These are phyloP conservation scores for Cucumis hystrix DNA, from an alignment of 306 rosid genomes.

Conservation along the genomic window DNA sequence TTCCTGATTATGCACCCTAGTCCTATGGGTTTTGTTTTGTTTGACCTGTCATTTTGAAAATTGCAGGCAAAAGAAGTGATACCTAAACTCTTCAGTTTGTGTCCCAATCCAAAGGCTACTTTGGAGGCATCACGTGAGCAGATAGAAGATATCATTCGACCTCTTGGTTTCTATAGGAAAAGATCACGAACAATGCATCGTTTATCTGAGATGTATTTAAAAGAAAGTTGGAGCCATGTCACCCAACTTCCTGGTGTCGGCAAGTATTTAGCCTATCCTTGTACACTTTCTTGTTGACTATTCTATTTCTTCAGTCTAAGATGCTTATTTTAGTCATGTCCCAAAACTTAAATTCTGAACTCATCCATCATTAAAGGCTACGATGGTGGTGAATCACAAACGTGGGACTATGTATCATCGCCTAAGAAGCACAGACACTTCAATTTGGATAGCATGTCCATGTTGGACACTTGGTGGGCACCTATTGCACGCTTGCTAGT, in stretches of 20 bases:
- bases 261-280: conserved; percentile 28
- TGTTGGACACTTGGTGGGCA: too few species aligned
- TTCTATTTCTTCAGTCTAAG: not conserved
- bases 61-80: conserved; percentile 31
- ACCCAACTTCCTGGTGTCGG: conserved; percentile 67
- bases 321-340: not conserved
- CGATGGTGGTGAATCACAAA: not conserved
- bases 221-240: conserved; percentile 55
- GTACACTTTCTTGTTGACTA: not conserved
- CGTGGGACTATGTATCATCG: not conserved
- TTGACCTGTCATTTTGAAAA: not conserved
- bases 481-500: too few species aligned
- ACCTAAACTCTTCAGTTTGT: conserved; percentile 34
- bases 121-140: conserved; percentile 23
- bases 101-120: conserved; percentile 57
- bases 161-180: conserved; percentile 42
- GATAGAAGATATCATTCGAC: conserved; percentile 27
- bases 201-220: conserved; percentile 44
- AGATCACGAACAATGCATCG: conserved; percentile 37
- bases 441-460: too few species aligned
- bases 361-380: not conserved
- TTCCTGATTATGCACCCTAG: not conserved
- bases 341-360: not conserved
- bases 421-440: too few species aligned
- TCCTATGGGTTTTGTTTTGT: not conserved